Percentiles rank a stretch among this genome's conserved stretches.
Evolutionary conservation across 768 basidiomycete species (phyloP).

Genomic region (Favolaschia claudopus): DNA sequence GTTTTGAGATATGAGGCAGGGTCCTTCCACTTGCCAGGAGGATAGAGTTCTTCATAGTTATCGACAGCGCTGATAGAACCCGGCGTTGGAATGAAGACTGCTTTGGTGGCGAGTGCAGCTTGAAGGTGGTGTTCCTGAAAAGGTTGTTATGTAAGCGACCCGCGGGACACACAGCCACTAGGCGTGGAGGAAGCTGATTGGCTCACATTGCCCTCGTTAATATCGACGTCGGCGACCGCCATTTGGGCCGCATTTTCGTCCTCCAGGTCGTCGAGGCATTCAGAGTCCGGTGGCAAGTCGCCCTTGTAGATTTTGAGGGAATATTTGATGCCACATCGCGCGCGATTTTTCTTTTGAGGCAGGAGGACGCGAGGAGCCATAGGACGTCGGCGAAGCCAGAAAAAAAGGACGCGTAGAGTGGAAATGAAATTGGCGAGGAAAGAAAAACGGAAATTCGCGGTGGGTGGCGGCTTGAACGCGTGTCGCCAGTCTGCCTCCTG

Average conservation of each 20-base stretch:
- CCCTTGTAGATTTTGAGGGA: slow-evolving; percentile 21
- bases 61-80: slow-evolving; percentile 84
- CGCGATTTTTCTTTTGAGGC: slow-evolving; percentile 28
- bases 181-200: slow-evolving; percentile 20
- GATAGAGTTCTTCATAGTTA: slow-evolving; percentile 83
- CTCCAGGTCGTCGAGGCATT: slow-evolving; percentile 18
- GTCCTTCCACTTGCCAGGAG: slow-evolving; percentile 73
- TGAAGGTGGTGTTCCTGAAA: slow-evolving; percentile 64
- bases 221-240: slow-evolving; percentile 23
- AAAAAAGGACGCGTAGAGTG: background rate
- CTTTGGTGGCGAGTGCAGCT: slow-evolving; percentile 55
- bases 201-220: slow-evolving; percentile 18
- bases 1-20: slow-evolving; percentile 80
- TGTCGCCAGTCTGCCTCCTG: too few relatives aligned
- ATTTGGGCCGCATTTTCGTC: slow-evolving; percentile 4
- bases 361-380: slow-evolving; percentile 23
- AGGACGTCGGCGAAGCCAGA: background rate
- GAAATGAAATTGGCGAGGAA: background rate
- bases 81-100: slow-evolving; percentile 91
- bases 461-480: too few relatives aligned
- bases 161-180: slow-evolving; percentile 60
- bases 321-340: slow-evolving; percentile 24
- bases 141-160: slow-evolving; percentile 49
- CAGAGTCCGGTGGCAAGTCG: slow-evolving; percentile 16
- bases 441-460: background rate